Conservation (phyloP, 2,329 filamentous ascomycete species). For the Colletotrichum sp. region DNA sequence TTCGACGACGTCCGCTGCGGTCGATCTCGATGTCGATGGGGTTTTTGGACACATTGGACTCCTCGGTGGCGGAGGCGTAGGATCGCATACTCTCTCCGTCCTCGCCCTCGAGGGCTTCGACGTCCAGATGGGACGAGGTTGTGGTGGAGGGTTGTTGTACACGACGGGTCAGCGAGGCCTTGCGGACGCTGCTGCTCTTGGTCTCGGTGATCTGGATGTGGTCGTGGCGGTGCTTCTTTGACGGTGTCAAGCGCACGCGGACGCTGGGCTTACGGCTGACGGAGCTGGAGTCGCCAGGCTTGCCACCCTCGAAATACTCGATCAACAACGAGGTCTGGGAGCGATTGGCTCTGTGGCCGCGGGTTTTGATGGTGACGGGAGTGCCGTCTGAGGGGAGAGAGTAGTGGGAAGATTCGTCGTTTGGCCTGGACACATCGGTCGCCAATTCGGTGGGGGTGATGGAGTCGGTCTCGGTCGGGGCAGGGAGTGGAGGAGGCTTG, state of each 20-base stretch:
- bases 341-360: slow-evolving; percentile 60
- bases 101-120: slow-evolving; percentile 53
- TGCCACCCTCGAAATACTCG: slow-evolving; percentile 90
- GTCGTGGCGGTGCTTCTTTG: slow-evolving; percentile 71
- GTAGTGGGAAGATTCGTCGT: slow-evolving; percentile 75
- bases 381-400: slow-evolving; percentile 87
- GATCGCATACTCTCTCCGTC: slow-evolving; percentile 74
- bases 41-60: slow-evolving; percentile 76
- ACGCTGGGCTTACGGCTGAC: slow-evolving; percentile 81
- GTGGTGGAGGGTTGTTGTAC: slow-evolving; percentile 58
- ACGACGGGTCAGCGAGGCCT: slow-evolving; percentile 60
- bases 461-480: slow-evolving; percentile 77
- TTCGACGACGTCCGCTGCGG: slow-evolving; percentile 55
- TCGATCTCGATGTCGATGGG: slow-evolving; percentile 92
- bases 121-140: slow-evolving; percentile 40
- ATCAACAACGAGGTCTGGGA: slow-evolving; percentile 93
- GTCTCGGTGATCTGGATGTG: slow-evolving; percentile 88
- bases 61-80: slow-evolving; percentile 79
- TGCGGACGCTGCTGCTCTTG: slow-evolving; percentile 68
- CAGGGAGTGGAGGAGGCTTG: slow-evolving; percentile 72
- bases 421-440: slow-evolving; percentile 71
- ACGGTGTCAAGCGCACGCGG: slow-evolving; percentile 78
- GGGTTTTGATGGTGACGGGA: slow-evolving; percentile 89
- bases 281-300: slow-evolving; percentile 53
- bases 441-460: slow-evolving; percentile 68